A percentile compares a stretch with the other conserved stretches of the same genome.
Evolutionary conservation across 1,139 yeast genomes (phyloP).

Genomic region (Geotrichum candidum): DNA sequence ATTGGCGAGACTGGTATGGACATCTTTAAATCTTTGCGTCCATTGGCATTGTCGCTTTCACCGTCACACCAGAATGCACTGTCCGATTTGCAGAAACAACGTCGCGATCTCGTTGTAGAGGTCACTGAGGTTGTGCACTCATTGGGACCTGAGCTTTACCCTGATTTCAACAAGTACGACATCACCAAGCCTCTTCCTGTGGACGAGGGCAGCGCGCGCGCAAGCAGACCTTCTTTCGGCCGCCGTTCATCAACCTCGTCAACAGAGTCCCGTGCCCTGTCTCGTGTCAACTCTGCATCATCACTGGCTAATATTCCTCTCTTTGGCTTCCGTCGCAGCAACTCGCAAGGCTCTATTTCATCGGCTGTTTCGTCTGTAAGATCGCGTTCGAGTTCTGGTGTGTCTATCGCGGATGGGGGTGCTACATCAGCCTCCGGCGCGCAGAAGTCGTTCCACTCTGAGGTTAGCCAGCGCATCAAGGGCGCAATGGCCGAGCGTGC

Average conservation of each 20-base stretch:
- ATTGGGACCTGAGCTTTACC: slow-evolving; percentile 72
- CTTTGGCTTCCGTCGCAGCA: slow-evolving; percentile 35
- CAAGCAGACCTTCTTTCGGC: background rate
- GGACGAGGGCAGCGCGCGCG: slow-evolving; percentile 1
- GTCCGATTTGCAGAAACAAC: slow-evolving; percentile 47
- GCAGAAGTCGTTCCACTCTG: slow-evolving; percentile 25
- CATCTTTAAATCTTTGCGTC: slow-evolving; percentile 72
- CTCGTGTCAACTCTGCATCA: slow-evolving; percentile 48
- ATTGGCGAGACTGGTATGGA: slow-evolving; percentile 95
- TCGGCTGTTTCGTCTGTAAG: background rate
- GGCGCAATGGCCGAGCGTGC: slow-evolving; percentile 28
- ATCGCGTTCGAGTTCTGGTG: slow-evolving; percentile 12
- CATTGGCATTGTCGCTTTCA: slow-evolving; percentile 64
- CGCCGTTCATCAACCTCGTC: slow-evolving; percentile 20
- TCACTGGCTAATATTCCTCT: slow-evolving; percentile 53
- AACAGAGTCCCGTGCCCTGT: slow-evolving; percentile 45
- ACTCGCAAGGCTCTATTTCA: slow-evolving; percentile 7
- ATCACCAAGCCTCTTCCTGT: slow-evolving; percentile 40
- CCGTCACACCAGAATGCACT: slow-evolving; percentile 46
- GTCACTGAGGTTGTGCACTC: slow-evolving; percentile 65
- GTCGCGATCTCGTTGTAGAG: slow-evolving; percentile 50
- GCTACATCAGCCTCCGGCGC: slow-evolving; percentile 12
- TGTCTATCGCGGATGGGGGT: slow-evolving; percentile 10
- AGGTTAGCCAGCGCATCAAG: slow-evolving; percentile 28
- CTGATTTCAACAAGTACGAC: slow-evolving; percentile 53